phyloP scores from a whole-genome alignment of 208 protist genomes.

The Wallacemonas sp. region DNA sequence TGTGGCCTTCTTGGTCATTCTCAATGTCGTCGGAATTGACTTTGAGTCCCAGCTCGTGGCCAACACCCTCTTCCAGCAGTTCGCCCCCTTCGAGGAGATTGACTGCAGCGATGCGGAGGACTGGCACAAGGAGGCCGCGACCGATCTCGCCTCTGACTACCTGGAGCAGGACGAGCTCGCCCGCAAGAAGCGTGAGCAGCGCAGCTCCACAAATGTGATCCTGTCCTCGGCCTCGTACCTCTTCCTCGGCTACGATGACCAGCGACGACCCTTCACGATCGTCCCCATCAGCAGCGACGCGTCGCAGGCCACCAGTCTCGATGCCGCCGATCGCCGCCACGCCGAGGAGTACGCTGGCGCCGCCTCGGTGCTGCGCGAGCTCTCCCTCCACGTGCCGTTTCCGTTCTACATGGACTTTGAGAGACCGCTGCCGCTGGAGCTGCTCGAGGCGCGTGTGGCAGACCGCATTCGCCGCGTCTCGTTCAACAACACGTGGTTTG shows the following conservation, averaged over 20 bases:
- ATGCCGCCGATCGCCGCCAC: constrained; percentile 23
- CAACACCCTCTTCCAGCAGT: constrained; percentile 78
- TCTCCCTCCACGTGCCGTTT: constrained; percentile 66
- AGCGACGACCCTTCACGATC: constrained; percentile 77
- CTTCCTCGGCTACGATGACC: constrained; percentile 69
- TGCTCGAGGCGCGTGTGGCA: constrained; percentile 69
- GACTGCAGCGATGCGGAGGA: constrained; percentile 23
- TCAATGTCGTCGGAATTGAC: constrained; percentile 83
- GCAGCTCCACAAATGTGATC: constrained; percentile 50
- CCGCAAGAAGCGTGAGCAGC: constrained; percentile 28
- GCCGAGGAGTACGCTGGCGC: constrained; percentile 64
- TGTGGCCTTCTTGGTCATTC: constrained; percentile 54
- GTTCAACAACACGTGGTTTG: constrained; percentile 82
- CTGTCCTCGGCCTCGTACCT: constrained; percentile 80
- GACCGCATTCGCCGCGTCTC: constrained; percentile 83
- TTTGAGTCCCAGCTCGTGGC: constrained; percentile 85
- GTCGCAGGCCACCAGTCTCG: background rate
- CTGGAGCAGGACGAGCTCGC: constrained; percentile 56
- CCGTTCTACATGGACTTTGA: constrained; percentile 87
- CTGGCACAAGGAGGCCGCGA: constrained; percentile 52
- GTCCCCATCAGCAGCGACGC: constrained; percentile 54
- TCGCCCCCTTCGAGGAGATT: constrained; percentile 72
- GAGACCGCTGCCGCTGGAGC: constrained; percentile 51
- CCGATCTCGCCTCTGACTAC: constrained; percentile 57
- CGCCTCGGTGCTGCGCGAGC: constrained; percentile 54